These are phyloP conservation scores for Saccharomycopsis oosterbeekiorum DNA, from an alignment of 805 yeast genomes.

Conservation along the genomic window DNA sequence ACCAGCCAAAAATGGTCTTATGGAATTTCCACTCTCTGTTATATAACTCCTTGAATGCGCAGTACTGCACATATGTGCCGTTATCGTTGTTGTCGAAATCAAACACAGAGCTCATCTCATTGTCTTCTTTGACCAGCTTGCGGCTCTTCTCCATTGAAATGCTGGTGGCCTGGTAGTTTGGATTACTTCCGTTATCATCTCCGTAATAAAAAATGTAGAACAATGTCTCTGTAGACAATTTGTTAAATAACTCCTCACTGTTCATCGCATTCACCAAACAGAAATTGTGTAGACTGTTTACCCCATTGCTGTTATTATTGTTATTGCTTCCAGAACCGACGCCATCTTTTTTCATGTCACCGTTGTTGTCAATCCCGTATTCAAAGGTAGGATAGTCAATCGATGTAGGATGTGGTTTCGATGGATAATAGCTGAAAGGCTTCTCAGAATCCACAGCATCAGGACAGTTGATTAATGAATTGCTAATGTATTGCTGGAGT, in stretches of 20 bases:
- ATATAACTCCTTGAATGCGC: constrained; percentile 72
- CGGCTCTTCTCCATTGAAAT: background rate
- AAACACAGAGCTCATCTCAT: constrained; percentile 1
- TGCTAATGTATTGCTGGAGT: constrained; percentile 54
- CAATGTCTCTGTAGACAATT: constrained; percentile 77
- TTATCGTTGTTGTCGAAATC: constrained; percentile 27
- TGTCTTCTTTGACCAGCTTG: background rate
- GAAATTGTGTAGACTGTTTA: constrained; percentile 5
- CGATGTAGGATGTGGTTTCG: constrained; percentile 81
- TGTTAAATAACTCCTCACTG: constrained; percentile 49
- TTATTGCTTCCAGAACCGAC: constrained; percentile 21
- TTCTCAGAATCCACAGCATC: constrained; percentile 86
- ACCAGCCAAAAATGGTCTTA: constrained; percentile 71
- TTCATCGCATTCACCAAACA: constrained; percentile 49
- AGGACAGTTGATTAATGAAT: constrained; percentile 80
- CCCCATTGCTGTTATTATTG: constrained; percentile 22
- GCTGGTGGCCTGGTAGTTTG: constrained; percentile 23
- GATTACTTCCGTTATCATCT: constrained; percentile 18
- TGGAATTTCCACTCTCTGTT: constrained; percentile 64
- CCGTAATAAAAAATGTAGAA: constrained; percentile 84
- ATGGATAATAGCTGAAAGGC: constrained; percentile 61
- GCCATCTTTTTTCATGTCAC: constrained; percentile 12
- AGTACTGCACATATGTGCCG: constrained; percentile 59
- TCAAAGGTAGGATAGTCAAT: constrained; percentile 58
- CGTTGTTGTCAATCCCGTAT: constrained; percentile 6